These are phyloP conservation scores for Rhizophagus prolifer DNA, from an alignment of 192 early-diverging fungal genomes.

Conservation along the genomic window DNA sequence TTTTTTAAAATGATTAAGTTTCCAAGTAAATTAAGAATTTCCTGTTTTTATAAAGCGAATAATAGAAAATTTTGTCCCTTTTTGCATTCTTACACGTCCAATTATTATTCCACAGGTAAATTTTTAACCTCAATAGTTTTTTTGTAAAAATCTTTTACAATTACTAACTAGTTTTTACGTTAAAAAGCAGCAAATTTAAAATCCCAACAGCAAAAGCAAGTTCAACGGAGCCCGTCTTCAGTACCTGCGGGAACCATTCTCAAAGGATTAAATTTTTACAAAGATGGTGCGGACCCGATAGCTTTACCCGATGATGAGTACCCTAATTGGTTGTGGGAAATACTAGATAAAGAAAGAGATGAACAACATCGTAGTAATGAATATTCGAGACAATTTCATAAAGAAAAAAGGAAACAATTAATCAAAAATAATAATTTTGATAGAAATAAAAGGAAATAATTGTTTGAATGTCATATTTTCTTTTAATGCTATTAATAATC, in stretches of 20 bases:
- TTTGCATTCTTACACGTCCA: background rate
- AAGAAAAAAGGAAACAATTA: background rate
- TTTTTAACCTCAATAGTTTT: background rate
- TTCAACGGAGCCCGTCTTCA: conserved; percentile 42
- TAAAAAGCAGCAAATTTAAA: background rate
- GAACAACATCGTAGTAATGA: background rate
- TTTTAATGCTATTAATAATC: background rate
- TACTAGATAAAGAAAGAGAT: conserved; percentile 52
- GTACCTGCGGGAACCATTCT: conserved; percentile 74
- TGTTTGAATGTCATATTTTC: background rate
- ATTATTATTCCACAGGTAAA: background rate
- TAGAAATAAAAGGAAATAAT: conserved; percentile 25
- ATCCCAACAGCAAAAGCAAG: background rate
- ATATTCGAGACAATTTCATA: background rate
- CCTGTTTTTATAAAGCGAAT: background rate
- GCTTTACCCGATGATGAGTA: conserved; percentile 84
- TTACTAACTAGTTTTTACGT: background rate
- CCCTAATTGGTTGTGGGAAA: conserved; percentile 91
- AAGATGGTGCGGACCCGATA: conserved; percentile 81
- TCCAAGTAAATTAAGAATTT: background rate
- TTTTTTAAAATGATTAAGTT: background rate
- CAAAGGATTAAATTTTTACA: conserved; percentile 84
- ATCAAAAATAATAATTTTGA: conserved; percentile 28
- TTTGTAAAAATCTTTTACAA: background rate
- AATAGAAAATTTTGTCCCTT: background rate